Conservation (phyloP, 129 eudicot species). For the Lactuca saligna region DNA sequence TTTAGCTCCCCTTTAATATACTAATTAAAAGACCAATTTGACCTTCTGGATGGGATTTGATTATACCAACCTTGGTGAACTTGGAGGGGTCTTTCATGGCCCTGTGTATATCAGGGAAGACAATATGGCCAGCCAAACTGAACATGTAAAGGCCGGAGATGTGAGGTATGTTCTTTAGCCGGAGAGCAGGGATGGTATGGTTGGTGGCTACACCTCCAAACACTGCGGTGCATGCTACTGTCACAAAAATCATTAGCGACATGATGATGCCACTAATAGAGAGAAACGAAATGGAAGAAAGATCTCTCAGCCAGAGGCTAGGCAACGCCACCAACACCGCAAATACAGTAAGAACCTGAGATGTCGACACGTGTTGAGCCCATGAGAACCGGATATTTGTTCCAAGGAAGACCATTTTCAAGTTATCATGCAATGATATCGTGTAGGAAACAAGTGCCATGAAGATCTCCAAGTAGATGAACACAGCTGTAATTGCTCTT, state of each 20-base stretch:
- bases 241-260: constrained; percentile 65
- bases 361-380: constrained; percentile 39
- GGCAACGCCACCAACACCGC: constrained; percentile 82
- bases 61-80: constrained; percentile 73
- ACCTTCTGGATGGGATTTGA: background rate
- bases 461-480: constrained; percentile 79
- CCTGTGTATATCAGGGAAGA: constrained; percentile 74
- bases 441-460: constrained; percentile 96
- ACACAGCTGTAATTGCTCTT: constrained; percentile 46
- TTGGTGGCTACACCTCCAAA: constrained; percentile 60
- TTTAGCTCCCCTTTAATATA: background rate
- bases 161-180: constrained; percentile 56
- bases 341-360: constrained; percentile 55
- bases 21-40: background rate
- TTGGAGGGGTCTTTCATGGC: constrained; percentile 92
- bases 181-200: constrained; percentile 57
- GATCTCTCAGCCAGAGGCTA: constrained; percentile 78
- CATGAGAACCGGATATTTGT: constrained; percentile 36
- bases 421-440: constrained; percentile 88
- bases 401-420: constrained; percentile 53
- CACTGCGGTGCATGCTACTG: constrained; percentile 64
- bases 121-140: constrained; percentile 83
- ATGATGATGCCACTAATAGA: constrained; percentile 72
- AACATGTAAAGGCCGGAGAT: constrained; percentile 70
- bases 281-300: constrained; percentile 72